phyloP scores from a whole-genome alignment of 345 rosid species.

The Citrus trifoliata region DNA sequence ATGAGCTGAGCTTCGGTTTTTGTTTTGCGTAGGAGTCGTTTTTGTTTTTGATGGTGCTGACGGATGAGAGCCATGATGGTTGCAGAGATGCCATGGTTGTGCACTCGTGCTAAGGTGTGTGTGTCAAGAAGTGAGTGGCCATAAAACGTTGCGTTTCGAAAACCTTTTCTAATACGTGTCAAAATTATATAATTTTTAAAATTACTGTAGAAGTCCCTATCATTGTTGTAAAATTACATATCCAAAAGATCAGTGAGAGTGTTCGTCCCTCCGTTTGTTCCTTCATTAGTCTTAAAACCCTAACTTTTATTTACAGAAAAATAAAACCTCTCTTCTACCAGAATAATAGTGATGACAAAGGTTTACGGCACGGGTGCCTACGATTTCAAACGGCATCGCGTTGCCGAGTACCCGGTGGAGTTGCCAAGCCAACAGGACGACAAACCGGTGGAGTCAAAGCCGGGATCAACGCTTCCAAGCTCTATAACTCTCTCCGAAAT shows the following conservation, averaged over 20 bases:
- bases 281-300: constrained; percentile 1
- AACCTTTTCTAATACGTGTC: not conserved
- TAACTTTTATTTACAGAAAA: not conserved
- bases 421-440: constrained; percentile 38
- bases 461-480: constrained; percentile 63
- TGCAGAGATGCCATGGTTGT: constrained; percentile 37
- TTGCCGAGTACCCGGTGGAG: constrained; percentile 94
- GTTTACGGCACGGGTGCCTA: constrained; percentile 91
- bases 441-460: constrained; percentile 54
- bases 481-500: constrained; percentile 87
- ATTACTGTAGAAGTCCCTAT: no score
- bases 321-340: not conserved
- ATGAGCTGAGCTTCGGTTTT: constrained; percentile 19
- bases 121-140: not conserved
- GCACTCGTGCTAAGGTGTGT: not conserved
- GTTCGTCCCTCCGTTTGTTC: not conserved
- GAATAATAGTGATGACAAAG: constrained; percentile 54
- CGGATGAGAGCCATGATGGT: constrained; percentile 39
- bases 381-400: constrained; percentile 98
- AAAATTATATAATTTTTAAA: not conserved
- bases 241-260: not conserved
- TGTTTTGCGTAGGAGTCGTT: constrained; percentile 27
- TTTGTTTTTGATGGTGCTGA: constrained; percentile 20
- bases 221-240: not conserved
- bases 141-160: not conserved